Evolutionary conservation across 768 basidiomycete species (phyloP).

Genomic region (Neoboletus brunneissimus): DNA sequence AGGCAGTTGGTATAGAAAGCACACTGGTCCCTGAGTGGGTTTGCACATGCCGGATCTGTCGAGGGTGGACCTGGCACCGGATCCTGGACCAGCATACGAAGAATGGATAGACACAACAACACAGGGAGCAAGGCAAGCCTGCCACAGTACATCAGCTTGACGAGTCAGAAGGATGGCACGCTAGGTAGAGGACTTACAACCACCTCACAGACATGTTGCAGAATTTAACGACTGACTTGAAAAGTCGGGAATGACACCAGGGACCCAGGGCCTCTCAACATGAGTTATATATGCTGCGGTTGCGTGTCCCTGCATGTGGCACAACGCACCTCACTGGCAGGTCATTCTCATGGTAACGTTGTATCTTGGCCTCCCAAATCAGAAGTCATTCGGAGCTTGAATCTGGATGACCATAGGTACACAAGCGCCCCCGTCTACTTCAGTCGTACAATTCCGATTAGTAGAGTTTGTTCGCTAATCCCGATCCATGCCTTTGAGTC

Average conservation of each 20-base stretch:
- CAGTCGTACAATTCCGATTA: no score
- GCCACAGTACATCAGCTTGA: background rate
- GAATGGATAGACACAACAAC: background rate
- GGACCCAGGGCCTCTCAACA: no score
- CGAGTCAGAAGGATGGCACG: background rate
- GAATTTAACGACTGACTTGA: background rate
- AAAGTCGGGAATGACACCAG: background rate
- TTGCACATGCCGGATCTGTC: slow-evolving; percentile 16
- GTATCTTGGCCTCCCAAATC: no score
- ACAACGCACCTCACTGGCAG: no score
- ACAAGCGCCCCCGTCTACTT: no score
- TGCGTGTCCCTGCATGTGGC: no score
- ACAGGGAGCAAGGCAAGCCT: background rate
- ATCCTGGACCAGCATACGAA: background rate
- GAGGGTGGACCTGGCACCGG: slow-evolving; percentile 11
- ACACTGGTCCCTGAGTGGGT: slow-evolving; percentile 40
- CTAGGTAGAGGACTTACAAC: background rate
- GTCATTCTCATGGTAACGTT: no score
- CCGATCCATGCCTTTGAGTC: no score
- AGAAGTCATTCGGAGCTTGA: no score
- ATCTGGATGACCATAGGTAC: no score
- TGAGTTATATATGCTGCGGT: background rate
- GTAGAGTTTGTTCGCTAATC: no score
- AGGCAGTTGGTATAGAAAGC: slow-evolving; percentile 45
- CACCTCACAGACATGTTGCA: background rate